Evolutionary conservation across 2,329 filamentous ascomycete species (phyloP).

Genomic region (Calonectria crousiana): DNA sequence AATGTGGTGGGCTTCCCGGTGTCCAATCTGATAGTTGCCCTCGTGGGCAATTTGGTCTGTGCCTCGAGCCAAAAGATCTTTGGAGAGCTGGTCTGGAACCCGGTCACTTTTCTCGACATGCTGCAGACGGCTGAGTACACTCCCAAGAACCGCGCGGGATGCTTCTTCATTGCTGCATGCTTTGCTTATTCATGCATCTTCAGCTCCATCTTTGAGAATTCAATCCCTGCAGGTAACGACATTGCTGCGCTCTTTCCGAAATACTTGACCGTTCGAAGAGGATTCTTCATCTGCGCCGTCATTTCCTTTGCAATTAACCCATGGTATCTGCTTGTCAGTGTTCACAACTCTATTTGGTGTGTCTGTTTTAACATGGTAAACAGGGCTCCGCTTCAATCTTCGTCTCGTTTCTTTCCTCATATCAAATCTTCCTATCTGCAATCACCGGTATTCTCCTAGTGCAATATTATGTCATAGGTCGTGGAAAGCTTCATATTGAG

Average conservation of each 20-base stretch:
- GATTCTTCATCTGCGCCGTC: conserved; percentile 11
- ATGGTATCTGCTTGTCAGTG: conserved; percentile 9
- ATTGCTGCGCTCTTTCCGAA: conserved; percentile 12
- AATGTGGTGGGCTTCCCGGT: conserved; percentile 11
- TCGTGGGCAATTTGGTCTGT: conserved; percentile 16
- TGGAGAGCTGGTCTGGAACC: conserved; percentile 18
- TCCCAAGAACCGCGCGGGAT: conserved; percentile 4
- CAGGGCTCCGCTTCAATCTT: conserved; percentile 17
- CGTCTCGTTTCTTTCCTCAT: conserved; percentile 45
- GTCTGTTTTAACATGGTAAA: not conserved
- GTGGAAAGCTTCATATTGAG: conserved; percentile 3
- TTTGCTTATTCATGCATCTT: conserved; percentile 20
- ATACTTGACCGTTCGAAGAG: conserved; percentile 11
- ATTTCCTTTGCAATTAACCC: conserved; percentile 17
- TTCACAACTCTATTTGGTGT: not conserved
- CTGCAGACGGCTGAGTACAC: conserved; percentile 8
- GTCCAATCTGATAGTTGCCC: conserved; percentile 7
- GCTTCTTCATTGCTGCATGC: conserved; percentile 22
- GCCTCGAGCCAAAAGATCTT: conserved; percentile 14
- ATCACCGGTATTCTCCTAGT: conserved; percentile 57
- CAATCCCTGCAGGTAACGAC: conserved; percentile 13
- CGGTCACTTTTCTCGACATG: conserved; percentile 4
- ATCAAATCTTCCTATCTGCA: conserved; percentile 55
- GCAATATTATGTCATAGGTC: conserved; percentile 56
- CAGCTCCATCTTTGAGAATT: conserved; percentile 20